Base-by-base conservation (phyloP, 192 early-diverging fungal genomes). In the Funneliformis mosseae region DNA sequence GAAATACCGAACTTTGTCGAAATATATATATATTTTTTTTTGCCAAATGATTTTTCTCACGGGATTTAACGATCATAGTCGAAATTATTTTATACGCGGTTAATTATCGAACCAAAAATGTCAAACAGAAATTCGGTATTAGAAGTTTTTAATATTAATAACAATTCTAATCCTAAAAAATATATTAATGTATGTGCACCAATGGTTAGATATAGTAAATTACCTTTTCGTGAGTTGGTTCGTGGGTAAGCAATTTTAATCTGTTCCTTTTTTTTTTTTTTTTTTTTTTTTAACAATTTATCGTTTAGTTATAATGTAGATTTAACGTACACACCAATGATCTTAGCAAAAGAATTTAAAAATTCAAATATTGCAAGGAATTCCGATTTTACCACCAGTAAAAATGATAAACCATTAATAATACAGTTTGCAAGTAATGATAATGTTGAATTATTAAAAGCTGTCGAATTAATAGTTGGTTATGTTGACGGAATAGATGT, bases 141-240 rank as follows among this genome's bases (percentile, higher is more conserved):
- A 55, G 18, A 55, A 21, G 16, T 55, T 55, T 55, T 55, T 55
- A n/a, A 55, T 55, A 55, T 21, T 18, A 55, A 6, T 50, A 50
- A 50, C 21, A n/a, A n/a, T n/a, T 21, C 18, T 55, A 21, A 18
- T 21, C 21, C 50, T 55, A 67, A 67, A 67, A 67, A 67, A 2
- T 88, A 91, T 75, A 79, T 97, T 46, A 95, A 93, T 80, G 92
- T 97, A 5, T 96, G 94, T 74, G 97, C 96, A 5, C 97, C 97
- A 1, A 99, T 99, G 97, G 97, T 99, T 11, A 88, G 97, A 42
- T 99, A 99, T 84, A 97, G 95, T 78, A 99, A 97, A 79, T 84
- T 96, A 6, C 93, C 97, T 0, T 99, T 99, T 83, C 88, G 97
- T 70, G 92, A 97, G 74, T 84, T 97, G 8, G 90, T 97, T 55